Base-by-base conservation (phyloP, 345 rosid genomes). In the Hibiscus mutabilis region DNA sequence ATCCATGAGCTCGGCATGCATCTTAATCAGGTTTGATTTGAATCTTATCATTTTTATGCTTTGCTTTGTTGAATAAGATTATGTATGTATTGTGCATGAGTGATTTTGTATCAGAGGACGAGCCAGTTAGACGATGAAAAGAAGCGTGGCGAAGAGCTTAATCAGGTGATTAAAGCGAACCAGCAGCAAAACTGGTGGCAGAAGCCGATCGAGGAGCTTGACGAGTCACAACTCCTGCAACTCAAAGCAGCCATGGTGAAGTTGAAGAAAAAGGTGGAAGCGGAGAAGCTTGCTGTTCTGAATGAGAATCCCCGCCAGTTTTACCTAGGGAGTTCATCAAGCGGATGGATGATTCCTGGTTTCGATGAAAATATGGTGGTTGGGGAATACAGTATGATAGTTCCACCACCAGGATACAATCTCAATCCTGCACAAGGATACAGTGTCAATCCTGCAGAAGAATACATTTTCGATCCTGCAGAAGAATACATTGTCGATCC, bases 1-100 rank as follows among this genome's bases (percentile, higher is more conserved):
- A 65, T 83, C 16, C 81, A 78, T 10, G 86, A 89, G 19, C 92
- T 87, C 49, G 87, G 87, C 72, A 19, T 67, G 56, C 78, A 81
- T 35, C 75, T 88, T 51, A 72, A 83, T 65, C 79, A 76, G 79
- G 88, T 69, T 31, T 13, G 49, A 58, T 57, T 29, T 51, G 21
- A n/a, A n/a, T 16, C 16, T 5, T 49, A 15, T 49, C 6, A 13
- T 18, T 16, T 52, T 6, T 52, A 5, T 2, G 22, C 42, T 52
- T 52, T 22, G 5, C 5, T 25, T 58, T 25, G 2, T 58, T 58
- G 24, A 27, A 59, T 7, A 53, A 18, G 57, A 2, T 53, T 53
- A 53, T 15, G 53, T 18, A 53, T 53, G 18, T 2, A 53, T 18
- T 18, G 10, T 53, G 24, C 6, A 15, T n/a, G 2, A 60, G 19